Evolutionary conservation across 106 monocot genomes (phyloP).

Genomic region (Platanthera guangdongensis): DNA sequence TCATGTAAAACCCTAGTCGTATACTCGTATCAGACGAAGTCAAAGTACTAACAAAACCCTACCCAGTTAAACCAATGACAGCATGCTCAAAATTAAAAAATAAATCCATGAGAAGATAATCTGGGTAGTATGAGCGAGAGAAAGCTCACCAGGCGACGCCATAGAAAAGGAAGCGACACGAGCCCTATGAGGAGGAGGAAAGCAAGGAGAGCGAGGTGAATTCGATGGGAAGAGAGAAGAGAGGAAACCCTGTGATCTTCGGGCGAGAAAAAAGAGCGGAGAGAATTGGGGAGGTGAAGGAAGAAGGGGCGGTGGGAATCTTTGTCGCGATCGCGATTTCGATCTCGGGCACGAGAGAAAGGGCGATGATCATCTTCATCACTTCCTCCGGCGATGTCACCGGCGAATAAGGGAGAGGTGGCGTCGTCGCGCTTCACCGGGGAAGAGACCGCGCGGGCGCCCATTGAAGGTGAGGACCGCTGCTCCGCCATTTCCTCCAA

Average conservation of each 20-base stretch:
- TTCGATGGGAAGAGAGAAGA: conserved; percentile 18
- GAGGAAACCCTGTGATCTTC: conserved; percentile 23
- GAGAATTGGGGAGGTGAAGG: conserved; percentile 16
- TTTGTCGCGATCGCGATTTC: conserved; percentile 2
- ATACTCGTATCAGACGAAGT: not conserved
- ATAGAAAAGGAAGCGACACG: conserved; percentile 41
- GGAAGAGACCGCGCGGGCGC: conserved; percentile 17
- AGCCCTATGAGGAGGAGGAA: conserved; percentile 26
- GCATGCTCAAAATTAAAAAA: not conserved
- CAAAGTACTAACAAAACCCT: not conserved
- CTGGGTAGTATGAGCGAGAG: not conserved
- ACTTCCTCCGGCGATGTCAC: not conserved
- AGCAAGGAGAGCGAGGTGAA: conserved; percentile 26
- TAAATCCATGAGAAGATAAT: not conserved
- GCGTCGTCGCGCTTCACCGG: conserved; percentile 29
- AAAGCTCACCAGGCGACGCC: conserved; percentile 52
- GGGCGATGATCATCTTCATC: conserved; percentile 5
- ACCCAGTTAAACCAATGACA: too few relatives aligned
- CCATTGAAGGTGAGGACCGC: conserved; percentile 39
- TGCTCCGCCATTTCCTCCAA: conserved; percentile 46
- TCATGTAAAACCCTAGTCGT: not conserved
- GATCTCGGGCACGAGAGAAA: conserved; percentile 3
- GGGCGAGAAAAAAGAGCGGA: conserved; percentile 26
- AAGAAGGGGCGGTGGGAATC: conserved; percentile 19
- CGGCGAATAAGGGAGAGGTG: conserved; percentile 15